phyloP scores from a whole-genome alignment of 805 yeast species.

The Candida mattraensis region DNA sequence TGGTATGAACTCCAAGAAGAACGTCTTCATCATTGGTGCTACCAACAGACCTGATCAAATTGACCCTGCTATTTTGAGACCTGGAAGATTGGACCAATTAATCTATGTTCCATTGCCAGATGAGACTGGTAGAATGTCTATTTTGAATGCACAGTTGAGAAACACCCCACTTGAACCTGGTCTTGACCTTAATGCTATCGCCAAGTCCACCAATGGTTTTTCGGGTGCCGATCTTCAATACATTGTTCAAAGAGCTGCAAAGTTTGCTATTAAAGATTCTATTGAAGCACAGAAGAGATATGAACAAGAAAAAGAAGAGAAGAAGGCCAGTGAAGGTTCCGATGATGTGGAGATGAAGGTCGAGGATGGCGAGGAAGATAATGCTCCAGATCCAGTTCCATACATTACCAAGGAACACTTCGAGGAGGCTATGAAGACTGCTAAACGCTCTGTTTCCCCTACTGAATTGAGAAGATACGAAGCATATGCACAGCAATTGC shows the following conservation, averaged over 20 bases:
- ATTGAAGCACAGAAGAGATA: constrained; percentile 73
- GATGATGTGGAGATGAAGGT: constrained; percentile 40
- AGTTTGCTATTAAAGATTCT: constrained; percentile 96
- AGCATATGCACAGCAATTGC: constrained; percentile 95
- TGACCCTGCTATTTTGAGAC: constrained; percentile 97
- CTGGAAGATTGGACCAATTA: constrained; percentile 98
- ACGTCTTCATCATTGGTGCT: constrained; percentile 98
- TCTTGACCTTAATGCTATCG: constrained; percentile 80
- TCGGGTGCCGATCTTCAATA: constrained; percentile 98
- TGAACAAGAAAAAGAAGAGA: constrained; percentile 53
- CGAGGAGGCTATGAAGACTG: constrained; percentile 99
- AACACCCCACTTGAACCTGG: constrained; percentile 99
- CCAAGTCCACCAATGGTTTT: constrained; percentile 94
- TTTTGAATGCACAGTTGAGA: constrained; percentile 93
- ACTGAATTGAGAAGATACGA: constrained; percentile 98
- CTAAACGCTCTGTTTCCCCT: constrained; percentile 94
- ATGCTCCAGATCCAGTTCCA: constrained; percentile 93
- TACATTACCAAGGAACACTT: constrained; percentile 90
- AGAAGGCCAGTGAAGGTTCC: constrained; percentile 40
- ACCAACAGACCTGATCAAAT: constrained; percentile 99
- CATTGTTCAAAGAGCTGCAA: constrained; percentile 98
- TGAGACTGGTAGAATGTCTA: constrained; percentile 89
- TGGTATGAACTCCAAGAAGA: constrained; percentile 99
- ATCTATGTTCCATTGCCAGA: constrained; percentile 99
- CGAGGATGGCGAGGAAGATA: constrained; percentile 49